phyloP scores from a whole-genome alignment of 108 stramenopile species.

The Cyclostephanos invisitatus region DNA sequence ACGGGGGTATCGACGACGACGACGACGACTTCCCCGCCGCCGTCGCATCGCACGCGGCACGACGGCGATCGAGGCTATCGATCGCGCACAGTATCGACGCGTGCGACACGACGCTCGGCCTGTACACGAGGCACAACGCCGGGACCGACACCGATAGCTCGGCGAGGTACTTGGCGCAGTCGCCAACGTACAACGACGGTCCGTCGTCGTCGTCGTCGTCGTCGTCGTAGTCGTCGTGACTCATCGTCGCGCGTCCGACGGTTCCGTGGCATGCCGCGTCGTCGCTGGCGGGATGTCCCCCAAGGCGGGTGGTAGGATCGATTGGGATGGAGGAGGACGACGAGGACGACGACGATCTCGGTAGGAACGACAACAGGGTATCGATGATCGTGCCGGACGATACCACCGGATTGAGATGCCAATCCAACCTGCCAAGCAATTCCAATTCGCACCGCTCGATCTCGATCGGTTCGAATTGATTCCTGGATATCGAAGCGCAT shows the following conservation, averaged over 20 bases:
- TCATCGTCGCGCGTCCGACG: too few species aligned
- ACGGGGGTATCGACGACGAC: background rate
- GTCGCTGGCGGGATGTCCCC: too few species aligned
- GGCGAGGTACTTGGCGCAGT: conserved; percentile 62
- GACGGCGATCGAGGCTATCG: conserved; percentile 42
- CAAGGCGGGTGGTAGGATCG: background rate
- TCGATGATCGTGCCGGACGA: conserved; percentile 40
- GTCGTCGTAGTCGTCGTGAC: too few species aligned
- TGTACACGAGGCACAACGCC: conserved; percentile 45
- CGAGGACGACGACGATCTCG: conserved; percentile 1
- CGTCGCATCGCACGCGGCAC: background rate
- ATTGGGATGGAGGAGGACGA: background rate
- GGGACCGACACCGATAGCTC: conserved; percentile 78
- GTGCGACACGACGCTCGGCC: conserved; percentile 72
- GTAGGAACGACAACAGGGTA: conserved; percentile 16
- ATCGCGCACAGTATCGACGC: conserved; percentile 69
- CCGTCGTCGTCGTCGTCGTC: background rate
- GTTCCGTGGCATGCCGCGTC: too few species aligned
- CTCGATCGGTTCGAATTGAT: conserved; percentile 30
- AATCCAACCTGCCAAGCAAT: conserved; percentile 27
- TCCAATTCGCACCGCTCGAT: conserved; percentile 32
- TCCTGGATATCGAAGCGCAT: conserved; percentile 43
- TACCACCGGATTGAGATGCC: conserved; percentile 47
- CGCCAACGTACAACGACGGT: conserved; percentile 28
- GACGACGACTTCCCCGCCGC: background rate